These are phyloP conservation scores for Boeremia exigua DNA, from an alignment of 2,329 filamentous ascomycete genomes.

Conservation along the genomic window DNA sequence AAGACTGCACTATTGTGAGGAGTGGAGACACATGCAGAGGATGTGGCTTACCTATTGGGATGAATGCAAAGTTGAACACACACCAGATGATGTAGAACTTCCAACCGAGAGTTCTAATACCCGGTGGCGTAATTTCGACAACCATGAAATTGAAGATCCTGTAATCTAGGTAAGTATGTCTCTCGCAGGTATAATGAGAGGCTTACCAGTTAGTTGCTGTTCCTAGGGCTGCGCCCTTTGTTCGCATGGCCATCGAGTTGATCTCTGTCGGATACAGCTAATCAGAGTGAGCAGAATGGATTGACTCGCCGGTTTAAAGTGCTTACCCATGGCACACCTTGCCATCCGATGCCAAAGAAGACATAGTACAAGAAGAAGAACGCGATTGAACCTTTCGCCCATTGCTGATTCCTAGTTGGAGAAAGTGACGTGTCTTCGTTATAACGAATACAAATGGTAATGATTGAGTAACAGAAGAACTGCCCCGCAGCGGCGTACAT, in stretches of 20 bases:
- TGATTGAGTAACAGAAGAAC: slow-evolving; percentile 59
- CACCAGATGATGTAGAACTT: slow-evolving; percentile 56
- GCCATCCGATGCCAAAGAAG: slow-evolving; percentile 59
- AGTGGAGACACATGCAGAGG: background rate
- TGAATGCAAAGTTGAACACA: slow-evolving; percentile 55
- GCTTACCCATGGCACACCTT: slow-evolving; percentile 53
- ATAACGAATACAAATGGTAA: slow-evolving; percentile 58
- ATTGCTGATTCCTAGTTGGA: slow-evolving; percentile 18
- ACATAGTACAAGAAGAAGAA: slow-evolving; percentile 64
- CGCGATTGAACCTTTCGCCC: slow-evolving; percentile 52
- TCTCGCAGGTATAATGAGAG: too few relatives aligned
- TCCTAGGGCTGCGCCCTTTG: slow-evolving; percentile 56
- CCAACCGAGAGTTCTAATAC: slow-evolving; percentile 51
- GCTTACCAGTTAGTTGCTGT: slow-evolving; percentile 58
- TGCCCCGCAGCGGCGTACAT: slow-evolving; percentile 62
- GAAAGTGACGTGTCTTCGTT: slow-evolving; percentile 39
- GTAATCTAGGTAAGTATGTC: background rate
- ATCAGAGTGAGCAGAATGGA: background rate
- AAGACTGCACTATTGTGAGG: slow-evolving; percentile 27
- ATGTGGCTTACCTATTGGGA: slow-evolving; percentile 45
- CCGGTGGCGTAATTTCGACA: slow-evolving; percentile 52
- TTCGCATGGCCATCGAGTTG: slow-evolving; percentile 57
- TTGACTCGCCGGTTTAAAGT: fast-evolving
- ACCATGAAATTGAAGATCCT: slow-evolving; percentile 24
- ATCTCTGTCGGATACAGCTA: slow-evolving; percentile 57